Evolutionary conservation across 2,329 filamentous ascomycete genomes (phyloP).

Genomic region (Nakataea oryzae): DNA sequence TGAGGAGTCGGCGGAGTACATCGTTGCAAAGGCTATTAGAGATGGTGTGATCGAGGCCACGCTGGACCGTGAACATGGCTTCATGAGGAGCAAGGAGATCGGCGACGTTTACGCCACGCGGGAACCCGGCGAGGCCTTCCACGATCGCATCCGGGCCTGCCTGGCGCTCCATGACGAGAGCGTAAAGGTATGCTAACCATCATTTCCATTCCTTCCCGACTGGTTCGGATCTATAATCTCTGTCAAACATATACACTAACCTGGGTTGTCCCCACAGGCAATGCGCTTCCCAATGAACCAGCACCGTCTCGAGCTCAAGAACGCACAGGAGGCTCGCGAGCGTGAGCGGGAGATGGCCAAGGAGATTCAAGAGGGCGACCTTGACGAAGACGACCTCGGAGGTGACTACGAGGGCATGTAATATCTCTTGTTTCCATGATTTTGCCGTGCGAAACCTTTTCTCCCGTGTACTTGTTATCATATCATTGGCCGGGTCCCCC

Average conservation of each 20-base stretch:
- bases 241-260: not conserved
- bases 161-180: slow-evolving; percentile 92
- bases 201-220: not conserved
- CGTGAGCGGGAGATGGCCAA: slow-evolving; percentile 94
- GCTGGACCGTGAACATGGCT: slow-evolving; percentile 85
- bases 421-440: slow-evolving; percentile 14
- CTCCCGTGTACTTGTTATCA: slow-evolving; percentile 3
- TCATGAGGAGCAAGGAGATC: slow-evolving; percentile 97
- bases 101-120: slow-evolving; percentile 93
- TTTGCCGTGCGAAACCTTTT: not conserved
- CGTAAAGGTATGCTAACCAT: slow-evolving; percentile 62
- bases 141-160: slow-evolving; percentile 89
- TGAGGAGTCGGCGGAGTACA: slow-evolving; percentile 97
- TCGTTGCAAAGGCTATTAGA: slow-evolving; percentile 95
- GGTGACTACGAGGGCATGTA: slow-evolving; percentile 96
- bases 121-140: slow-evolving; percentile 92
- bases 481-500: not conserved
- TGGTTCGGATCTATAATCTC: not conserved
- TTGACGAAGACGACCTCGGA: slow-evolving; percentile 92
- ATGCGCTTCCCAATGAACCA: slow-evolving; percentile 99
- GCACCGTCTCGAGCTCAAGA: slow-evolving; percentile 92
- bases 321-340: slow-evolving; percentile 95
- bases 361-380: slow-evolving; percentile 95
- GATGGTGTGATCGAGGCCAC: slow-evolving; percentile 96
- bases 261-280: slow-evolving; percentile 40